phyloP scores from a whole-genome alignment of 108 stramenopile species.

The Pinguiococcus pyrenoidosus region DNA sequence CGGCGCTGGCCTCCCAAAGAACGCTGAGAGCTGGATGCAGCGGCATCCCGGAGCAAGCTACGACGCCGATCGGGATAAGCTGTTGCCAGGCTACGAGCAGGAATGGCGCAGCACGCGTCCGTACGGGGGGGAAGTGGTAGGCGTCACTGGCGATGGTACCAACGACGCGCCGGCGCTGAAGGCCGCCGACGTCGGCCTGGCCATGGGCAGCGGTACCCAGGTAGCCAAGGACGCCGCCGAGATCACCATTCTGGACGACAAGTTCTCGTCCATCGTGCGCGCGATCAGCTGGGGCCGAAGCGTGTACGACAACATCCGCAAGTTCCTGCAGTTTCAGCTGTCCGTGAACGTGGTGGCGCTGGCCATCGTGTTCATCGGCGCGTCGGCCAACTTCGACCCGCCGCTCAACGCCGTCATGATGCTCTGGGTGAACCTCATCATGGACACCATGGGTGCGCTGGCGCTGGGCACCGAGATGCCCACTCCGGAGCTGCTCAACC shows the following conservation, averaged over 20 bases:
- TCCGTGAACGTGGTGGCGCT: constrained; percentile 91
- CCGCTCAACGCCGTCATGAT: constrained; percentile 89
- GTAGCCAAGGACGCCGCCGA: constrained; percentile 53
- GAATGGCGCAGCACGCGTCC: constrained; percentile 22
- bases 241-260: constrained; percentile 66
- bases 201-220: constrained; percentile 74
- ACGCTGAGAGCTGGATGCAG: constrained; percentile 1
- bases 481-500: constrained; percentile 54
- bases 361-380: constrained; percentile 68
- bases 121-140: constrained; percentile 52
- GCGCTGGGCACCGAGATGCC: constrained; percentile 90
- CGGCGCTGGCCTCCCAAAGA: constrained; percentile 19
- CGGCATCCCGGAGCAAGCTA: constrained; percentile 13
- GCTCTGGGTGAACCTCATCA: constrained; percentile 94
- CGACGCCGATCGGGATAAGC: constrained; percentile 15
- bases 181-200: constrained; percentile 90
- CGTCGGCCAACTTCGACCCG: constrained; percentile 58
- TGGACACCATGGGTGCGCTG: constrained; percentile 91
- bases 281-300: constrained; percentile 43
- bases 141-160: constrained; percentile 97
- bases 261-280: constrained; percentile 39
- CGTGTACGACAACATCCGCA: constrained; percentile 45
- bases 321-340: constrained; percentile 50
- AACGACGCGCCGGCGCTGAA: constrained; percentile 97
- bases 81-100: constrained; percentile 32